phyloP scores from a whole-genome alignment of 2,329 filamentous ascomycete genomes.

The Fonsecaea monophora region DNA sequence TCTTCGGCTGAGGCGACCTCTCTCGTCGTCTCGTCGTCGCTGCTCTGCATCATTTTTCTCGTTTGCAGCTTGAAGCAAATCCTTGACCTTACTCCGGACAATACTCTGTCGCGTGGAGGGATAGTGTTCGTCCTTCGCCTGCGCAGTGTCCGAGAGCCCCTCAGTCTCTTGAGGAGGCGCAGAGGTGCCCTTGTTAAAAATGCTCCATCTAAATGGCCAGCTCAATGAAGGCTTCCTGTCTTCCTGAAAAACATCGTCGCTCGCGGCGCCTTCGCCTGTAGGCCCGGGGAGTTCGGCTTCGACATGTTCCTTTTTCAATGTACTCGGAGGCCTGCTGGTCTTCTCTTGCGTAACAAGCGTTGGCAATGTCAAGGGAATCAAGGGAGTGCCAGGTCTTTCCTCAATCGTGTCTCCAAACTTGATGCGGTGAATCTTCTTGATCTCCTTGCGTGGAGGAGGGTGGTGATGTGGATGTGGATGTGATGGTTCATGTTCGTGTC shows the following conservation, averaged over 20 bases:
- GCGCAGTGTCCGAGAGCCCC: conserved; percentile 1
- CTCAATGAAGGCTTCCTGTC: conserved; percentile 25
- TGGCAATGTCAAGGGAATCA: conserved; percentile 35
- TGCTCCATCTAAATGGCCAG: conserved; percentile 35
- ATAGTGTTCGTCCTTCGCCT: conserved; percentile 25
- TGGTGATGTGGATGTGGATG: conserved; percentile 7
- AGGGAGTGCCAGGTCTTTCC: conserved; percentile 31
- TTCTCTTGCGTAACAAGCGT: conserved; percentile 29
- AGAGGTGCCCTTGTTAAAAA: conserved; percentile 31
- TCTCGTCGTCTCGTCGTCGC: conserved; percentile 23
- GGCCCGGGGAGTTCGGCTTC: not conserved
- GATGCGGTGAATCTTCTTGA: conserved; percentile 26
- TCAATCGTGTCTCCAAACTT: conserved; percentile 33
- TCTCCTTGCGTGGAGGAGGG: conserved; percentile 7
- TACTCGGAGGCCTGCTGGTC: conserved; percentile 6
- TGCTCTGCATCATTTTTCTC: conserved; percentile 31
- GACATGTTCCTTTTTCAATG: not conserved
- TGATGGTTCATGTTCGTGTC: conserved; percentile 7
- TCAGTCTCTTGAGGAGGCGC: conserved; percentile 26
- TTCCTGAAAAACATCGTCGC: conserved; percentile 12
- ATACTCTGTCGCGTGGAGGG: conserved; percentile 26
- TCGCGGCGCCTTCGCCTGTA: not conserved
- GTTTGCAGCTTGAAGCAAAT: conserved; percentile 32
- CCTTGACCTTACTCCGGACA: conserved; percentile 35
- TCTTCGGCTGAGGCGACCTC: conserved; percentile 27